Base-by-base conservation (phyloP, 2,329 filamentous ascomycete genomes). In the Gaeumannomyces tritici region DNA sequence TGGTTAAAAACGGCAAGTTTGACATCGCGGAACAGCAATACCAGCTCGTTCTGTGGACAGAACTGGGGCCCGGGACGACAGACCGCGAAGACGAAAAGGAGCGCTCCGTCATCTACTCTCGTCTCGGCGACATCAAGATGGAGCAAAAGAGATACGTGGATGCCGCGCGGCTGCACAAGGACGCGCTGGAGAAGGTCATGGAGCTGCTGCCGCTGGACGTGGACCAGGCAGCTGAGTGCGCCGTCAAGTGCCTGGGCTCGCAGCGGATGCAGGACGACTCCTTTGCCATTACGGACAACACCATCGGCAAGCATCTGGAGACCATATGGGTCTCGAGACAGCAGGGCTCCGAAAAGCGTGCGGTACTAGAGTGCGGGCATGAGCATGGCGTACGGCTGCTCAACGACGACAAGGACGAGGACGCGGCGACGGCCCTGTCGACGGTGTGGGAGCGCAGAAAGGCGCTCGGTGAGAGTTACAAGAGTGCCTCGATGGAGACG, bases 391-490 rank as follows among this genome's bases (percentile, higher is more conserved):
- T 63, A n/a, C 62, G 62, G 2, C 21, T 63, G 15, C 28, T 61
- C 11, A 54, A 26, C 4, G 55, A 51, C 1, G 62, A 55, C 26
- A 57, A 57, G 35, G 55, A 61, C n/a, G 62, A 63, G 24, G 60
- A 61, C 24, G 62, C 62, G 2, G 60, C 35, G 21, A 28, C 51
- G 5, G 54, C 61, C 4, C 62, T 63, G 6, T 33, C 51, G 42
- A 33, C 62, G 21, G 62, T 63, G 21, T 63, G 62, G 62, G 62
- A 63, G 33, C 58, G 58, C 29, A 28, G 62, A 54, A 60, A 60
- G 29, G 55, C 59, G 11, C 55, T 61, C 29, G 62, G 62, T 2
- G 29, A 33, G 27, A 12, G 21, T 8, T 31, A 42, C 15, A 28
- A 24, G n/a, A 13, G 24, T 6, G 60, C 31, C 12, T 33, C 62